A percentile compares a stretch with the other conserved stretches of the same genome.
Evolutionary conservation across 2,329 filamentous ascomycete genomes (phyloP).

Genomic region (Escovopsis weberi): DNA sequence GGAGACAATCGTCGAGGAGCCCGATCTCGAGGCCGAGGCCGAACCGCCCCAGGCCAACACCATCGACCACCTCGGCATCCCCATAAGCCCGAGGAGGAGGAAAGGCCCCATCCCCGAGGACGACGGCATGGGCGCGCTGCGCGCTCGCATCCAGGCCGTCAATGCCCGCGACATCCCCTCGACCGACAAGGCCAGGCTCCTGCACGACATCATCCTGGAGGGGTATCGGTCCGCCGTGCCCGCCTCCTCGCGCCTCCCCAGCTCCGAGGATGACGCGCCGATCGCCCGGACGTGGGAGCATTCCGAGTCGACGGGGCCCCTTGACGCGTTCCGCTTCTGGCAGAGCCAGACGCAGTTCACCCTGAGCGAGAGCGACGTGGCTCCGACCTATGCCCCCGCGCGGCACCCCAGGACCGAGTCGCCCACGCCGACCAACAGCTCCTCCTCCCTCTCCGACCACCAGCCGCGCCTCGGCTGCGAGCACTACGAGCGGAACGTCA

Average conservation of each 20-base stretch:
- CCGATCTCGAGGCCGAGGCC: constrained; percentile 7
- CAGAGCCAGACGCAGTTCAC: constrained; percentile 31
- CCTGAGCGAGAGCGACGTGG: constrained; percentile 45
- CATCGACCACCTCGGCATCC: constrained; percentile 20
- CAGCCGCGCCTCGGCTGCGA: constrained; percentile 57
- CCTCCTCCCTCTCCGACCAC: constrained; percentile 11
- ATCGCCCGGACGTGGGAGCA: constrained; percentile 22
- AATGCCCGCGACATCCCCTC: constrained; percentile 44
- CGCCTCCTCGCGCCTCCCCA: constrained; percentile 7
- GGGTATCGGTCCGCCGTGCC: constrained; percentile 37
- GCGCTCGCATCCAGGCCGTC: constrained; percentile 53
- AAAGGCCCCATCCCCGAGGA: constrained; percentile 48
- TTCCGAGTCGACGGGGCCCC: constrained; percentile 27
- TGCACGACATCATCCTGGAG: constrained; percentile 58
- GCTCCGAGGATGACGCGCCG: constrained; percentile 7
- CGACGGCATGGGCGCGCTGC: constrained; percentile 59
- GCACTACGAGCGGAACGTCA: constrained; percentile 93
- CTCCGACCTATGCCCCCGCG: constrained; percentile 50
- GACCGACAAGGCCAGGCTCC: constrained; percentile 53
- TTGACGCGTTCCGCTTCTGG: constrained; percentile 46
- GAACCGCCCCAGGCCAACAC: constrained; percentile 10
- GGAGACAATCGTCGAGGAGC: constrained; percentile 20
- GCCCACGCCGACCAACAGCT: constrained; percentile 9
- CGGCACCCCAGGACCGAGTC: constrained; percentile 28
- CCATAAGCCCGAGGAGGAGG: constrained; percentile 13